Evolutionary conservation across 352 stramenopile species (phyloP).

Genomic region (Phytopythium aichiense): DNA sequence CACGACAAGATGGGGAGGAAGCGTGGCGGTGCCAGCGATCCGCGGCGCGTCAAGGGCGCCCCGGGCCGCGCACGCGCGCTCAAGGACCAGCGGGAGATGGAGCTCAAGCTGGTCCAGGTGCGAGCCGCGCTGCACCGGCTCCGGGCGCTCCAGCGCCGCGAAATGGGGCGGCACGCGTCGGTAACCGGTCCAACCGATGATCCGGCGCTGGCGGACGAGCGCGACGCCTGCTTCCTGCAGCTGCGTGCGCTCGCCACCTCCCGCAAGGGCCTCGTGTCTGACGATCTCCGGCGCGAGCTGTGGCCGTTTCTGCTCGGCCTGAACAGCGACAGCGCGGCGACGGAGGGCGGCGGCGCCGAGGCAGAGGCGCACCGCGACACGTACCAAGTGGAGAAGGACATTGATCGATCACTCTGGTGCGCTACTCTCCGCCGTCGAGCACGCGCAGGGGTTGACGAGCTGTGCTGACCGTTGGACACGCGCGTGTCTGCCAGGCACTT

Average conservation of each 20-base stretch:
- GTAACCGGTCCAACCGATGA: background rate
- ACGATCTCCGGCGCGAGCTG: constrained; percentile 50
- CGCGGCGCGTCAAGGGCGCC: constrained; percentile 25
- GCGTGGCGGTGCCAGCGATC: constrained; percentile 5
- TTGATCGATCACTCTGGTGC: constrained; percentile 77
- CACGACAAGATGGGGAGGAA: constrained; percentile 9
- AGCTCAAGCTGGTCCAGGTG: constrained; percentile 54
- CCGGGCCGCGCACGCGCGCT: constrained; percentile 25
- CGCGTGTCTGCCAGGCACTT: constrained; percentile 45
- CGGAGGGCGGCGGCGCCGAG: background rate
- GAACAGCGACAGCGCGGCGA: constrained; percentile 9
- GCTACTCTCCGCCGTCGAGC: background rate
- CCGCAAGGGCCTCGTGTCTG: constrained; percentile 46
- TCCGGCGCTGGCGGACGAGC: constrained; percentile 6
- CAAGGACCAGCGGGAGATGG: constrained; percentile 36
- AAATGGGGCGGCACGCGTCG: background rate
- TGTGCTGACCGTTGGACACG: constrained; percentile 2
- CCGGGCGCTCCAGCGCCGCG: constrained; percentile 13
- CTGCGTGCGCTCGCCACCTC: constrained; percentile 59
- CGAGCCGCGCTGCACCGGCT: constrained; percentile 28
- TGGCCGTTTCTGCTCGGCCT: constrained; percentile 60
- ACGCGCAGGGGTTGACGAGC: background rate
- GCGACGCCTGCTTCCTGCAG: constrained; percentile 38
- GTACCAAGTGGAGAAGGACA: constrained; percentile 75
- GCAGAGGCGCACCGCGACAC: constrained; percentile 48